Conservation (phyloP, 2,329 filamentous ascomycete genomes). For the Colletotrichum higginsianum region DNA sequence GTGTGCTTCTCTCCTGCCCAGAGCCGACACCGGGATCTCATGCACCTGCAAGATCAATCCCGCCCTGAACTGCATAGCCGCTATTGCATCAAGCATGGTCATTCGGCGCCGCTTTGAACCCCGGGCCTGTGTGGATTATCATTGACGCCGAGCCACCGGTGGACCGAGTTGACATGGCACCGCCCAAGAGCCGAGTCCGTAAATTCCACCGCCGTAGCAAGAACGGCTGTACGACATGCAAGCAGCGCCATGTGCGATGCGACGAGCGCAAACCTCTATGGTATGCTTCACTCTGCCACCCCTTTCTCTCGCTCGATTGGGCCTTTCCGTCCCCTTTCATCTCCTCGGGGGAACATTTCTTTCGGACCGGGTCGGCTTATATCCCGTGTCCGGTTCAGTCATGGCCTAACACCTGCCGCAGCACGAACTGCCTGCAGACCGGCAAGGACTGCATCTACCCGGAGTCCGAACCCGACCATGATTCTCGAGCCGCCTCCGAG, state of each 20-base stretch:
- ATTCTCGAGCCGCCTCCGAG: slow-evolving; percentile 22
- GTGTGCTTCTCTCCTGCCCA: not conserved
- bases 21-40: slow-evolving; percentile 19
- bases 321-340: not conserved
- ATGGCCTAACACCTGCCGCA: slow-evolving; percentile 45
- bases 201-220: slow-evolving; percentile 56
- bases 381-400: not conserved
- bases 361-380: not conserved
- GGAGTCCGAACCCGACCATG: slow-evolving; percentile 32
- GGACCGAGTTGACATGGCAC: slow-evolving; percentile 48
- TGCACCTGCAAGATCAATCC: slow-evolving; percentile 34
- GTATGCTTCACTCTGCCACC: slow-evolving; percentile 49
- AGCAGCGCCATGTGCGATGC: slow-evolving; percentile 61
- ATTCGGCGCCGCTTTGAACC: slow-evolving; percentile 31
- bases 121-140: slow-evolving; percentile 37
- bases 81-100: slow-evolving; percentile 38
- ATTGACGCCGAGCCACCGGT: slow-evolving; percentile 22
- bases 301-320: not conserved
- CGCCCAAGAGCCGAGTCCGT: slow-evolving; percentile 54
- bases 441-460: slow-evolving; percentile 60
- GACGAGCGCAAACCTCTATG: slow-evolving; percentile 62
- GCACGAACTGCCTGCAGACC: slow-evolving; percentile 62
- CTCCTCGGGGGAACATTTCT: not conserved
- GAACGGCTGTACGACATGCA: slow-evolving; percentile 55
- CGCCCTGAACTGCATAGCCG: slow-evolving; percentile 19